Evolutionary conservation across 306 rosid genomes (phyloP).

Genomic region (Castanopsis chinensis): DNA sequence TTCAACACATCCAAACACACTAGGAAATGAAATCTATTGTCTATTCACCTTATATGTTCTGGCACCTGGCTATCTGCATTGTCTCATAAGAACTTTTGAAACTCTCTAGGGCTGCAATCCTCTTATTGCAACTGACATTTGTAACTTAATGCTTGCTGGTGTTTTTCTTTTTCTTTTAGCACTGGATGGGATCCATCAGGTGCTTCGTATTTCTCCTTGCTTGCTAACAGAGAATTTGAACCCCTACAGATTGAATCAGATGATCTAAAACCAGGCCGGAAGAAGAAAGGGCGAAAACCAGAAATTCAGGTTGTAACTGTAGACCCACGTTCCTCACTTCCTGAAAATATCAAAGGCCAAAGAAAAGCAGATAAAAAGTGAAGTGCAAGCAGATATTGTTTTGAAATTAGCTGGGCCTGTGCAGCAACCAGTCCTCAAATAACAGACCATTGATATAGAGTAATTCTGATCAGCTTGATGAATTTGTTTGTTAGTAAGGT

Average conservation of each 20-base stretch:
- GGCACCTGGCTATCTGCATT: no score
- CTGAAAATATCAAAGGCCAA: constrained; percentile 30
- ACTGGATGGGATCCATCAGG: background rate
- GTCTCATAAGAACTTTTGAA: background rate
- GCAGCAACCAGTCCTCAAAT: constrained; percentile 1
- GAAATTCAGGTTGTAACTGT: constrained; percentile 44
- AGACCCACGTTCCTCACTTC: constrained; percentile 34
- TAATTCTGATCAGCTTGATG: constrained; percentile 14
- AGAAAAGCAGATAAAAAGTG: constrained; percentile 16
- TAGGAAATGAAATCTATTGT: no score
- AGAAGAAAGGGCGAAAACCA: constrained; percentile 41
- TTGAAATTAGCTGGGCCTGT: constrained; percentile 14
- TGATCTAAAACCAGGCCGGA: constrained; percentile 40
- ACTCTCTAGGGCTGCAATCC: background rate
- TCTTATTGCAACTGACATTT: background rate
- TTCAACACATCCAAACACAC: no score
- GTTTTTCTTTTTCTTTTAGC: background rate
- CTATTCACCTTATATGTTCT: no score
- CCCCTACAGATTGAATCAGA: constrained; percentile 42
- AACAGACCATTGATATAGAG: background rate
- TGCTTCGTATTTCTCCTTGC: background rate
- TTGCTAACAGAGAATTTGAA: constrained; percentile 21
- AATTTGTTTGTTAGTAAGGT: constrained; percentile 23
- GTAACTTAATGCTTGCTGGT: background rate
- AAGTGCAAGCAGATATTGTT: constrained; percentile 7